Percentiles rank a stretch among this genome's conserved stretches.
Conservation (phyloP, 345 rosid species). For the Acer campestre region DNA sequence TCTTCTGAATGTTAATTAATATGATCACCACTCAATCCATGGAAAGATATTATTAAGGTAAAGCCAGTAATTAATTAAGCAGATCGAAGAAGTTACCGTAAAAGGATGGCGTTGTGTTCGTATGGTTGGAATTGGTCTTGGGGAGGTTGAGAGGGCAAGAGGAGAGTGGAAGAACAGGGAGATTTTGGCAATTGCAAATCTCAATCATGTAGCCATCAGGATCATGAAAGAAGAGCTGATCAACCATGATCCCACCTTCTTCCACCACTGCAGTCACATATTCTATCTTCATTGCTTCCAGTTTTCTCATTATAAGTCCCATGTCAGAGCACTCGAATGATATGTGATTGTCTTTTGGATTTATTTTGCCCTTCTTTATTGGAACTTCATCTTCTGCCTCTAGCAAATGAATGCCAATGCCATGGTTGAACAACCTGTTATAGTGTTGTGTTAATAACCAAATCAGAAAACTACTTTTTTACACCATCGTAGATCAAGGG, state of each 20-base stretch:
- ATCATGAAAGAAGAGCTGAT: constrained; percentile 57
- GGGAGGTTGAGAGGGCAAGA: constrained; percentile 52
- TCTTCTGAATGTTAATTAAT: background rate
- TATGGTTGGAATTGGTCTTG: constrained; percentile 8
- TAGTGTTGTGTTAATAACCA: too few species aligned
- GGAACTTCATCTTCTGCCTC: constrained; percentile 35
- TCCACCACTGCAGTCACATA: constrained; percentile 44
- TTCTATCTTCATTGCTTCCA: constrained; percentile 41
- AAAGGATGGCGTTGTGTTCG: background rate
- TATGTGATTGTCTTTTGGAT: constrained; percentile 59
- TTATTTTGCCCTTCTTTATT: constrained; percentile 37
- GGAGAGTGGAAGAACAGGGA: constrained; percentile 47
- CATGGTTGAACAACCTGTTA: constrained; percentile 53
- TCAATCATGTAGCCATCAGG: constrained; percentile 55
- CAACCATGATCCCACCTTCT: constrained; percentile 53
- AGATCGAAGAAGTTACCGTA: constrained; percentile 19
- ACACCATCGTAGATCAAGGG: too few species aligned
- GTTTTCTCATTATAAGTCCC: constrained; percentile 29
- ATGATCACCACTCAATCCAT: background rate
- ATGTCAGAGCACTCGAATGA: constrained; percentile 51
- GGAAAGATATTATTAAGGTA: too few species aligned
- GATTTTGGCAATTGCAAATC: constrained; percentile 46
- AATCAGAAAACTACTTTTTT: too few species aligned
- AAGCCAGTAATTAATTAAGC: too few species aligned
- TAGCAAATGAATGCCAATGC: constrained; percentile 51